A percentile compares a stretch with the other conserved stretches of the same genome.
These are phyloP conservation scores for Lithospermum erythrorhizon DNA, from an alignment of 257 asterid species.

Conservation along the genomic window DNA sequence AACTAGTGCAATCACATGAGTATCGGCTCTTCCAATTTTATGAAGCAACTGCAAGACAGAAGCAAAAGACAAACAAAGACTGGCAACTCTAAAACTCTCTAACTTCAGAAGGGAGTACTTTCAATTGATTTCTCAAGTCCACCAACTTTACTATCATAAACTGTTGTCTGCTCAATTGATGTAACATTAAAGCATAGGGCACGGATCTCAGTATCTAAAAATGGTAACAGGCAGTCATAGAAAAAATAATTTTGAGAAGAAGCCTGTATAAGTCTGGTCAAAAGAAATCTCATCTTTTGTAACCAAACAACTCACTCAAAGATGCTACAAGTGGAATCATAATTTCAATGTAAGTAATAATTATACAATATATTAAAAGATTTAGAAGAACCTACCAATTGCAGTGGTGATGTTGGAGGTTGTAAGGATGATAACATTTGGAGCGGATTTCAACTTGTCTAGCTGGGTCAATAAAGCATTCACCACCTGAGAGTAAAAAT, in stretches of 20 bases:
- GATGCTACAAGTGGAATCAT: background rate
- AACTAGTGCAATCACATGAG: background rate
- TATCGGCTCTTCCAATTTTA: background rate
- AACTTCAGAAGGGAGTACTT: background rate
- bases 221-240: too few relatives aligned
- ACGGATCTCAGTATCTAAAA: background rate
- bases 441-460: slow-evolving; percentile 83
- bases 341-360: background rate
- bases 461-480: slow-evolving; percentile 93
- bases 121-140: background rate
- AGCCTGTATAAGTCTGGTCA: background rate
- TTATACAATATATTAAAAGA: background rate
- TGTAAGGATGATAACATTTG: slow-evolving; percentile 87
- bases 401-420: slow-evolving; percentile 97
- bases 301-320: background rate
- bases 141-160: background rate
- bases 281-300: too few relatives aligned
- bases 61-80: background rate
- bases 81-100: background rate
- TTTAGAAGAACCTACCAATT: slow-evolving; percentile 49
- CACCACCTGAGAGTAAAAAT: slow-evolving; percentile 62
- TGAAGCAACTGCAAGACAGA: background rate
- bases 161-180: background rate
- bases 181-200: background rate
- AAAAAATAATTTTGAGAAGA: too few relatives aligned